phyloP scores from a whole-genome alignment of 2,329 filamentous ascomycete species.

The Dendrostoma leiphaemia region DNA sequence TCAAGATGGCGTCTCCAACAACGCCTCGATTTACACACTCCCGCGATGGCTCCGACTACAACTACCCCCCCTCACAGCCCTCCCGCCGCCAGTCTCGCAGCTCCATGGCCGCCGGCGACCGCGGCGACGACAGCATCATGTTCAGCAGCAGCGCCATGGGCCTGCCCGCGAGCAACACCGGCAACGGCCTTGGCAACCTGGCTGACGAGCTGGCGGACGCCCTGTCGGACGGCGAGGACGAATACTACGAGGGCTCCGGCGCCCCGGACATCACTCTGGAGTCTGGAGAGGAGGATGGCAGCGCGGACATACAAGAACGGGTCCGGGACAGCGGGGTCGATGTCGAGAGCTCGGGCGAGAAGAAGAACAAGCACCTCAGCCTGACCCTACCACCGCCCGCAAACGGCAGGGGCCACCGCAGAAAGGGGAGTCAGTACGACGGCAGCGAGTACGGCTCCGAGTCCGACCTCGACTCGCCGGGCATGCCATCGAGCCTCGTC shows the following conservation, averaged over 20 bases:
- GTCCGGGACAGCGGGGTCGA: constrained; percentile 43
- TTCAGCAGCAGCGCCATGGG: constrained; percentile 39
- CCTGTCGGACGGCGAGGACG: constrained; percentile 63
- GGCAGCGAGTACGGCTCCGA: constrained; percentile 74
- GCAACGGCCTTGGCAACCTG: constrained; percentile 69
- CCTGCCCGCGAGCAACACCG: constrained; percentile 35
- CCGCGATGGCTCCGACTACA: constrained; percentile 54
- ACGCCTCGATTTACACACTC: constrained; percentile 54
- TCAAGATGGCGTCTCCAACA: constrained; percentile 47
- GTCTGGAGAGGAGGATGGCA: constrained; percentile 24
- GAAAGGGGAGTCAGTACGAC: constrained; percentile 61
- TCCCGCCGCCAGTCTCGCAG: constrained; percentile 47
- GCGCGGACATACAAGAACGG: too few species aligned
- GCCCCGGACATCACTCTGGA: constrained; percentile 38
- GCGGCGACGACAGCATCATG: constrained; percentile 45
- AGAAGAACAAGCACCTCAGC: constrained; percentile 34
- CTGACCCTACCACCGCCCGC: constrained; percentile 42
- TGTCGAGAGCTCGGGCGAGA: constrained; percentile 30
- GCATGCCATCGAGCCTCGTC: constrained; percentile 64
- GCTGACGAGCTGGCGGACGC: constrained; percentile 79
- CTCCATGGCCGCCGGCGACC: constrained; percentile 19
- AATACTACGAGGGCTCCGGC: constrained; percentile 43
- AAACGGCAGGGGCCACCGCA: constrained; percentile 46
- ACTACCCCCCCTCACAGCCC: constrained; percentile 46
- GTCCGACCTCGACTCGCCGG: constrained; percentile 67